Percentiles rank a stretch among this genome's conserved stretches.
phyloP scores from a whole-genome alignment of 345 rosid genomes.

The Bruguiera gymnorhiza region DNA sequence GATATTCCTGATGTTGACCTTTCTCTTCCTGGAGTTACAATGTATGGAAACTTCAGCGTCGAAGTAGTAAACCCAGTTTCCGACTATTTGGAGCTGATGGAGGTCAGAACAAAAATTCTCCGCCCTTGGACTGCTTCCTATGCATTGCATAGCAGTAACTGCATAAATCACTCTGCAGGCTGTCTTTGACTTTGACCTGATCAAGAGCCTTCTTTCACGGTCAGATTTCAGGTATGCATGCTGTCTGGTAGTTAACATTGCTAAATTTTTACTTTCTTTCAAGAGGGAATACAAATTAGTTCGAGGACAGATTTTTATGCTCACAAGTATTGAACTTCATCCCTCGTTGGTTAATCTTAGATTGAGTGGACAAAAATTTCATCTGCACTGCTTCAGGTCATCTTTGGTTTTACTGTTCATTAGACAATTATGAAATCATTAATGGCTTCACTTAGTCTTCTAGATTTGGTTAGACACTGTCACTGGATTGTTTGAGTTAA shows the following conservation, averaged over 20 bases:
- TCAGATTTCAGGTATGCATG: conserved; percentile 70
- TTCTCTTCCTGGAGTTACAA: conserved; percentile 60
- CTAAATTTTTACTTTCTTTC: background rate
- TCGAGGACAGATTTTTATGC: no score
- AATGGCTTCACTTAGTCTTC: no score
- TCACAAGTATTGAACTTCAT: no score
- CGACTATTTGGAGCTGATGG: conserved; percentile 88
- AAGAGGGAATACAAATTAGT: no score
- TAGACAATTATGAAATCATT: no score
- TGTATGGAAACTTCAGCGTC: conserved; percentile 62
- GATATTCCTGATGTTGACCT: conserved; percentile 82
- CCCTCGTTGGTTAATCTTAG: no score
- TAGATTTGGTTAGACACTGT: no score
- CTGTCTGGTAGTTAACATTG: conserved; percentile 13
- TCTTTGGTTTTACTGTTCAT: no score
- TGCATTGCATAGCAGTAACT: conserved; percentile 14
- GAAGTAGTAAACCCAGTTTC: conserved; percentile 92
- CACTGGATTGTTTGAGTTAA: no score
- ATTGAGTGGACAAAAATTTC: no score
- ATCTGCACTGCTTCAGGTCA: no score
- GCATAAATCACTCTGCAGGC: conserved; percentile 50
- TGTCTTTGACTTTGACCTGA: conserved; percentile 76
- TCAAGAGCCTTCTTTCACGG: conserved; percentile 46
- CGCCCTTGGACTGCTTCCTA: background rate
- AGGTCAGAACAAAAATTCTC: conserved; percentile 44